Base-by-base conservation (phyloP, 1,284 basidiomycete genomes). In the Cutaneotrichosporon sp. region DNA sequence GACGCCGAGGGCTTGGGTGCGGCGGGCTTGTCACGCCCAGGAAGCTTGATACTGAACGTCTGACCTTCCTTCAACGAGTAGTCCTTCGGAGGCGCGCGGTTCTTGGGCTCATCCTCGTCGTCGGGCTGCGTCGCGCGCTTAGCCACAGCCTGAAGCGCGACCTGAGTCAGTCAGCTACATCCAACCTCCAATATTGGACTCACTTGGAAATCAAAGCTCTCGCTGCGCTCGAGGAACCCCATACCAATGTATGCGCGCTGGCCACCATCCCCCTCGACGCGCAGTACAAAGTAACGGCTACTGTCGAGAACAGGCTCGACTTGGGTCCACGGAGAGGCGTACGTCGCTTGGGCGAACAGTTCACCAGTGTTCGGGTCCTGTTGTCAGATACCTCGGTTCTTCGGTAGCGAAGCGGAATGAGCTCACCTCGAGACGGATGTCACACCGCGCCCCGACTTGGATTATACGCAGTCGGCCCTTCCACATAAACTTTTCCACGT, bases 301-400 rank as follows among this genome's bases (percentile, higher is more conserved):
- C 92, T 96, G 80, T 99, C 96, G 31, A 99, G 85, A 7, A 98
- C 95, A 8, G 94, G 90, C 74, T 99, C 97, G 21, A 98, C 92
- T 32, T 88, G 88, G 7, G 91, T 89, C 71, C 75, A 78, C 38
- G 86, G 83, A 11, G 89, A 84, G 73, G 91, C 89, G 77, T 98
- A 99, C n/a, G 88, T 88, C 11, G 91, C 88, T 70, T 88, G 88
- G 32, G 96, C 97, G 80, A 99, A 99, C 56, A 94, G 72, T 62
- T 82, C 81, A 42, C 80, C 80, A 30, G 77, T 69, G n/a, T 53
- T 72, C 5, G 73, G 58, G 63, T 79, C 78, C 79, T 79, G 65
- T 4, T 30, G 40, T 58, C 57, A 65, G 62, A 26, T n/a, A 4
- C 21, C 50, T 31, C n/a, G 40, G 42, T 26, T 26, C 26, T 26